Evolutionary conservation across 1,284 basidiomycete species (phyloP).

Genomic region (Ceratobasidium theobromae): DNA sequence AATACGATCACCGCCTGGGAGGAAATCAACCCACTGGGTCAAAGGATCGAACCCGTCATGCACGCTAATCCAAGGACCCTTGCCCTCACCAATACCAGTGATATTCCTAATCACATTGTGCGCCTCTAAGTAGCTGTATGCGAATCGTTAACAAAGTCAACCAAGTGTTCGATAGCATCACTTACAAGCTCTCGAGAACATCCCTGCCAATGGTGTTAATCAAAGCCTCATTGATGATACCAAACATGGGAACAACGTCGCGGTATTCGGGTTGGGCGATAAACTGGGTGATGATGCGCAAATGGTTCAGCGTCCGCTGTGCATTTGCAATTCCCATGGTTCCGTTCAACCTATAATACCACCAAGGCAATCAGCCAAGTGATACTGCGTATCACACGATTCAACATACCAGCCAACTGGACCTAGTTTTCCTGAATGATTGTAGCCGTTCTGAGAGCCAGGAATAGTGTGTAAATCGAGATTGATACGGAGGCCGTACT

Average conservation of each 20-base stretch:
- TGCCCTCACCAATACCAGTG: conserved; percentile 59
- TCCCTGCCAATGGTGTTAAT: conserved; percentile 36
- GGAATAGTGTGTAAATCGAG: conserved; percentile 55
- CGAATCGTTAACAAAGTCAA: background rate
- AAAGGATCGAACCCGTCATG: conserved; percentile 56
- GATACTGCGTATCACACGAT: background rate
- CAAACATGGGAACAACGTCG: conserved; percentile 81
- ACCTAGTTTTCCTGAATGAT: conserved; percentile 51
- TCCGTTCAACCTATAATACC: conserved; percentile 48
- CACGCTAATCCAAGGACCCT: conserved; percentile 63
- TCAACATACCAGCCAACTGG: conserved; percentile 39
- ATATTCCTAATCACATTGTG: conserved; percentile 68
- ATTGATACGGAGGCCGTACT: conserved; percentile 57
- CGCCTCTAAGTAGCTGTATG: conserved; percentile 57
- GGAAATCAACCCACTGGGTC: conserved; percentile 58
- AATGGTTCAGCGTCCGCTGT: conserved; percentile 83
- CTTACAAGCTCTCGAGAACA: conserved; percentile 33
- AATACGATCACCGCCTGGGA: conserved; percentile 69
- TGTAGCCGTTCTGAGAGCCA: conserved; percentile 53
- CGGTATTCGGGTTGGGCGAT: conserved; percentile 85
- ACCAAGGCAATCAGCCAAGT: background rate
- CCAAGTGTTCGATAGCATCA: background rate
- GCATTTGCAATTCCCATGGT: conserved; percentile 70
- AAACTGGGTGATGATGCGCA: conserved; percentile 85
- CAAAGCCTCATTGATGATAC: conserved; percentile 49